A percentile compares a stretch with the other conserved stretches of the same genome.
phyloP scores from a whole-genome alignment of 2,329 filamentous ascomycete genomes.

The Dendrostoma leiphaemia region DNA sequence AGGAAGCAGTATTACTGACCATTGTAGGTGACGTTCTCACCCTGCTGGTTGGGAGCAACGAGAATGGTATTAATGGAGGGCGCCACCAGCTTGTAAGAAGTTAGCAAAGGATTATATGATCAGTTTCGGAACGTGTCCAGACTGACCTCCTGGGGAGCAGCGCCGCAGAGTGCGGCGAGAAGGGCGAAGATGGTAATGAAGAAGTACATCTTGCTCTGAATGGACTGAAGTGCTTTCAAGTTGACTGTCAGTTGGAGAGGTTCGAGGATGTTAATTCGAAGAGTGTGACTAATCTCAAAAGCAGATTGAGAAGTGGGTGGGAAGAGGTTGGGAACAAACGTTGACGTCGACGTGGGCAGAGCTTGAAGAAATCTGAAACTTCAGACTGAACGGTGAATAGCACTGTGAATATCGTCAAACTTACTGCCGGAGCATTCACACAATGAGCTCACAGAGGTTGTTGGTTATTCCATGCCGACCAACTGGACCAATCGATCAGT shows the following conservation, averaged over 20 bases:
- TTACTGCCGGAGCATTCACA: too few species aligned
- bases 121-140: not conserved
- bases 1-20: too few species aligned
- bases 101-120: not conserved
- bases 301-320: too few species aligned
- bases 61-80: not conserved
- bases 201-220: not conserved
- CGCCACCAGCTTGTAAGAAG: not conserved
- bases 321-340: too few species aligned
- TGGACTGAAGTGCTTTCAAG: not conserved
- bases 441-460: too few species aligned
- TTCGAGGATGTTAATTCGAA: not conserved
- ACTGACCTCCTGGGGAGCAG: not conserved
- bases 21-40: not conserved
- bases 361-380: too few species aligned
- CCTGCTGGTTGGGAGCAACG: not conserved
- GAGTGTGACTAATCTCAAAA: too few species aligned
- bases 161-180: not conserved
- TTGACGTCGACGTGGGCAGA: too few species aligned
- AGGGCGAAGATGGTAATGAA: not conserved
- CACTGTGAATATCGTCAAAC: too few species aligned
- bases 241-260: not conserved
- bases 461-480: too few species aligned
- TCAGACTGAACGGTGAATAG: too few species aligned
- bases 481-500: too few species aligned